These are phyloP conservation scores for Euphorbia celastroides DNA, from an alignment of 441 rosid species.

Conservation along the genomic window DNA sequence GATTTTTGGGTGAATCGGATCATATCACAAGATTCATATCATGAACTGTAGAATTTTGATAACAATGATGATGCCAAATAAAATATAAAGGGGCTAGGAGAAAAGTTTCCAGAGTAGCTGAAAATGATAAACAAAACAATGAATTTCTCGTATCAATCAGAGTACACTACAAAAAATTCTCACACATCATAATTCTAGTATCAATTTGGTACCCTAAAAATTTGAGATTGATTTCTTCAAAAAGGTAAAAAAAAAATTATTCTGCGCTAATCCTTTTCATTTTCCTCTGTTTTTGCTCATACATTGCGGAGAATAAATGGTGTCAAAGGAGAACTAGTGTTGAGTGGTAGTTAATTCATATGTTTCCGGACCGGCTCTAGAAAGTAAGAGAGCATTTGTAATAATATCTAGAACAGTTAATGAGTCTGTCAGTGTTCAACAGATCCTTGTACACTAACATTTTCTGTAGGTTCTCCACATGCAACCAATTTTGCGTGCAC, in stretches of 20 bases:
- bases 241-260: neutral
- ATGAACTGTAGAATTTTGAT: too few relatives aligned
- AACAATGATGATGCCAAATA: too few relatives aligned
- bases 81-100: too few relatives aligned
- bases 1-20: too few relatives aligned
- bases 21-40: too few relatives aligned
- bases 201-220: neutral
- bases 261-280: neutral
- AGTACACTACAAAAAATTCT: too few relatives aligned
- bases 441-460: neutral
- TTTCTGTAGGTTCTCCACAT: too few relatives aligned
- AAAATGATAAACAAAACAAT: too few relatives aligned
- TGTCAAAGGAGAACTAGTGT: neutral
- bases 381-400: neutral
- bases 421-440: neutral
- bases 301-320: too few relatives aligned
- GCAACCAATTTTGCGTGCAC: neutral
- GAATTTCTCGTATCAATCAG: too few relatives aligned
- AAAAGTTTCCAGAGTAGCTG: too few relatives aligned
- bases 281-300: neutral
- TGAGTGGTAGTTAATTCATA: neutral
- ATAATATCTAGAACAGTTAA: neutral
- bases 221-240: neutral
- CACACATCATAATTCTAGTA: neutral
- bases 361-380: neutral